phyloP scores from a whole-genome alignment of 169 alveolate species.

The Cystoisospora suis region DNA sequence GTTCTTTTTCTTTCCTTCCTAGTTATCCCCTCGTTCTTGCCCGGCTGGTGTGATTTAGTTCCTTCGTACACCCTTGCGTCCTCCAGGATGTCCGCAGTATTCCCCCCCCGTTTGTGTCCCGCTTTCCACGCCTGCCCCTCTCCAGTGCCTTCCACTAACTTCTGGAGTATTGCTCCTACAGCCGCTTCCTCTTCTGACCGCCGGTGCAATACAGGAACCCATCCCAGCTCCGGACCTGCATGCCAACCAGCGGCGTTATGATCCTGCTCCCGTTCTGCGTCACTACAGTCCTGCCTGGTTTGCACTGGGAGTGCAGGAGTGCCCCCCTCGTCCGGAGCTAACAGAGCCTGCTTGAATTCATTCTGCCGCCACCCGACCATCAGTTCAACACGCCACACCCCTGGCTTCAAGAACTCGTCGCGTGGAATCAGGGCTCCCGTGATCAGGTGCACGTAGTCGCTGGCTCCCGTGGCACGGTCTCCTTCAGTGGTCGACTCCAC shows the following conservation, averaged over 20 bases:
- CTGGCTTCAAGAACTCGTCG: conserved; percentile 28
- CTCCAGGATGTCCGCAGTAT: background rate
- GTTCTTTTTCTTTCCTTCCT: background rate
- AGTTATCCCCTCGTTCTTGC: background rate
- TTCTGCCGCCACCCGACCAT: conserved; percentile 43
- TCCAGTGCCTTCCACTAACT: background rate
- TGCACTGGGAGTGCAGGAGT: background rate
- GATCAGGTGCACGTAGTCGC: conserved; percentile 36
- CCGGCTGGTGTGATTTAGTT: background rate
- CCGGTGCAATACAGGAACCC: background rate
- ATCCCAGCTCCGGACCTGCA: conserved; percentile 18
- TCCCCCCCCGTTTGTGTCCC: background rate
- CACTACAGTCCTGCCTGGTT: background rate
- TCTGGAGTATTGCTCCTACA: background rate
- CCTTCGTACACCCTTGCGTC: background rate
- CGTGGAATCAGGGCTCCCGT: conserved; percentile 51
- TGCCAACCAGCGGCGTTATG: background rate
- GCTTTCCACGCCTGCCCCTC: background rate
- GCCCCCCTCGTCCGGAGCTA: conserved; percentile 6
- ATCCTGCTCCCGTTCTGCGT: background rate
- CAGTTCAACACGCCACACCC: conserved; percentile 40
- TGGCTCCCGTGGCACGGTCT: background rate
- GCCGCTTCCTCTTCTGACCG: background rate
- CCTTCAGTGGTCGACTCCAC: background rate
- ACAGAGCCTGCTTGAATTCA: background rate